Evolutionary conservation across 805 yeast genomes (phyloP), one percentile per base, ranked within the genome.

Genomic region (Wickerhamiella cacticola): DNA sequence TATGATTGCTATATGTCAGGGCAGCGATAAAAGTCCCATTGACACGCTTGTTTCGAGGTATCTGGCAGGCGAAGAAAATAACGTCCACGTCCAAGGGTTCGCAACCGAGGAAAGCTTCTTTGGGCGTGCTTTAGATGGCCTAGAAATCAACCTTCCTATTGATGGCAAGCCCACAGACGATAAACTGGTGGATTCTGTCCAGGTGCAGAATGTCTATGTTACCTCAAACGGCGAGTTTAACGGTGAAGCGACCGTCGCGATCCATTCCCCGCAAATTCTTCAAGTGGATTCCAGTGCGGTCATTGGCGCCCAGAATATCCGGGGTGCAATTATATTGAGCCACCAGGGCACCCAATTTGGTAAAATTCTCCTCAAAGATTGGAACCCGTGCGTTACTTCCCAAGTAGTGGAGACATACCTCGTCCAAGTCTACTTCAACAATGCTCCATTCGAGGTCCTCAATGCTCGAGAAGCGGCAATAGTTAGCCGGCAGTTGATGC

Each of bases 321-420:
- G 66, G 48, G 79, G 79, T 5, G 46, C 56, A 3, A 65, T 73
- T 10, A 61, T 62, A 35, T 56, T 76, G 31, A 65, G 55, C 44
- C 71, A 71, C 51, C 54, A 67, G 5, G 67, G 58, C 2, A 52
- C 49, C 13, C 65, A 64, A 48, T 75, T 76, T 57, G 71, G 73
- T 5, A 63, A 67, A n/a, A 57, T 75, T 12, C 64, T 66, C 3
- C 55, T 73, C 54, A 56, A 57, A 8, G 67, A 67, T 5, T 76
- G 80, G 80, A 64, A 64, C 21, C 59, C 61, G 0, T 72, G 76
- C 3, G 59, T 56, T 33, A 64, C 51, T 48, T 55, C 28, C 3
- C 53, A 52, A 12, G 50, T 45, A 2, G 54, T 49, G 5, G 52
- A 41, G 16, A 58, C 58, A 1, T 62, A 70, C 51, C 59, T 60